Evolutionary conservation across 106 monocot genomes (phyloP), one percentile per base, ranked within the genome.

Genomic region (Acorus calamus): DNA sequence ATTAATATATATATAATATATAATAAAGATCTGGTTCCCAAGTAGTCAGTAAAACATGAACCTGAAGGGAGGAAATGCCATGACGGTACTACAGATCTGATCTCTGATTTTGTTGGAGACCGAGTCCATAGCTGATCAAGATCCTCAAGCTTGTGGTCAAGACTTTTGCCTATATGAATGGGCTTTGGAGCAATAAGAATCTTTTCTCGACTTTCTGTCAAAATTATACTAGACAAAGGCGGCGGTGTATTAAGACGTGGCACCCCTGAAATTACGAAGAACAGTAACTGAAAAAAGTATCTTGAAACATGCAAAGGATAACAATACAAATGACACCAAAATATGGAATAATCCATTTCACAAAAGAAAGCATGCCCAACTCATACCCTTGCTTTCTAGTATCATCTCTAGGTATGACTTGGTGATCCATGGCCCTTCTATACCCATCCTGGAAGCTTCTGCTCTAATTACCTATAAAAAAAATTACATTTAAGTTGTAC

Each of bases 321-420:
- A 13, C 52, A 66, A 3, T 14, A 56, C 54, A 52, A 3, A 4
- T 47, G 49, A 62, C 46, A 8, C 11, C 47, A 56, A 49, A 42
- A 46, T 45, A 6, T 45, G 53, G 47, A 5, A 4, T 51, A 57
- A n/a, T 48, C 11, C 53, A 61, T 42, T 10, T 6, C 44, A 63
- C 5, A 4, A 43, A 56, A 28, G 28, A 28, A 28, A 28, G 28
- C 28, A 28, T 28, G 28, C 28, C 28, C 28, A 28, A 28, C 28
- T 7, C 28, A 68, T 67, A 91, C 96, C 96, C 87, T 87, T 96
- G 63, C 82, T 80, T 64, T 91, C 96, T 44, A 96, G 66, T 66
- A 96, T 96, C 96, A 96, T 90, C 69, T 96, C 96, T 53, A 96
- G 72, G 76, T 96, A 96, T 69, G 94, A 96, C 68, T 91, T 87